phyloP scores from a whole-genome alignment of 2,329 filamentous ascomycete species.

The Stagonosporopsis vannaccii region DNA sequence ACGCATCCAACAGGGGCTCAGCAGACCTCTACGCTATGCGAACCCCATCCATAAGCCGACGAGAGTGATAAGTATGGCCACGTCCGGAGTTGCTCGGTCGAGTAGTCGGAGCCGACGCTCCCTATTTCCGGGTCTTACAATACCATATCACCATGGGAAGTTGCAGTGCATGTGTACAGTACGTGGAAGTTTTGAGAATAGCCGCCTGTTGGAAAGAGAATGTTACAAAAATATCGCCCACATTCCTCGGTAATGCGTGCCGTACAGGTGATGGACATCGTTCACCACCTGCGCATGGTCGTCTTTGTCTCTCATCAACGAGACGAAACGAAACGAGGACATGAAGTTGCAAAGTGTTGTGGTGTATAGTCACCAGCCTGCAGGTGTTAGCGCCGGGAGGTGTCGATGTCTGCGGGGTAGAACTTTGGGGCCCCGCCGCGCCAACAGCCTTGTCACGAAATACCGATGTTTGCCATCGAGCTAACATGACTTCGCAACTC shows the following conservation, averaged over 20 bases:
- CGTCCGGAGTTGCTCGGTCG: not conserved
- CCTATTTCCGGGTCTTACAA: not conserved
- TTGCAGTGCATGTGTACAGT: not conserved
- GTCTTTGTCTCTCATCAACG: not conserved
- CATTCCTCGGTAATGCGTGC: not conserved
- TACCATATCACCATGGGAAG: not conserved
- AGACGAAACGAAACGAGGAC: not conserved
- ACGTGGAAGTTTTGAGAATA: not conserved
- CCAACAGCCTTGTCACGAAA: conserved; percentile 9
- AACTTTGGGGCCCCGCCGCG: conserved; percentile 21
- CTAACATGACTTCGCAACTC: conserved; percentile 20
- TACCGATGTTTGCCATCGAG: conserved; percentile 33
- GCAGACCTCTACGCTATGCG: not conserved
- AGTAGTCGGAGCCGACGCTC: not conserved
- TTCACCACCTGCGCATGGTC: not conserved
- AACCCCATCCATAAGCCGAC: not conserved
- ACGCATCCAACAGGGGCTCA: not conserved
- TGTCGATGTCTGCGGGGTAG: conserved; percentile 32
- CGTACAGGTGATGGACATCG: not conserved
- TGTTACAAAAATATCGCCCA: not conserved
- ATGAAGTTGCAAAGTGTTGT: not conserved
- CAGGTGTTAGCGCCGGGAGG: conserved; percentile 21
- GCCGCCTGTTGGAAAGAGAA: not conserved
- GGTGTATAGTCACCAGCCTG: not conserved
- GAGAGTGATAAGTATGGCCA: not conserved